A percentile compares a stretch with the other conserved stretches of the same genome.
phyloP scores from a whole-genome alignment of 129 eudicot species.

The Kitagawia praeruptora region DNA sequence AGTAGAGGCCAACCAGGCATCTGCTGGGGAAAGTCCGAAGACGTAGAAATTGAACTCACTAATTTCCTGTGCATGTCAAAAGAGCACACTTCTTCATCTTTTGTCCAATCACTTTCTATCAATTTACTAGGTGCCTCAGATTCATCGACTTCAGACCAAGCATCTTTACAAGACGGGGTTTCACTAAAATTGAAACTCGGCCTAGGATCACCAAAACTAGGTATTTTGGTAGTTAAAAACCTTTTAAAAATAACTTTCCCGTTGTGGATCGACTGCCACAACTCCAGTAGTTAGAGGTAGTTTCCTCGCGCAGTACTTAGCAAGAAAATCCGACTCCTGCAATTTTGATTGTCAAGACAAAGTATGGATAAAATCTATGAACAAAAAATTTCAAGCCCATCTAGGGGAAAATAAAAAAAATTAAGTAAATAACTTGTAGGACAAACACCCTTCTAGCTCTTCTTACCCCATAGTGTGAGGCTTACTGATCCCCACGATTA shows the following conservation, averaged over 20 bases:
- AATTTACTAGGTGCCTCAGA: constrained; percentile 47
- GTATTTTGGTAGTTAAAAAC: constrained; percentile 33
- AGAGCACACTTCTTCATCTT: constrained; percentile 30
- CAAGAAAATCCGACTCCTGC: constrained; percentile 59
- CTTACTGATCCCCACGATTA: constrained; percentile 65
- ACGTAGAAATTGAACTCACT: too few species aligned
- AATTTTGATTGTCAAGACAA: constrained; percentile 8
- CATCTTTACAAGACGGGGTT: constrained; percentile 15
- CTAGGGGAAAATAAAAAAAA: background rate
- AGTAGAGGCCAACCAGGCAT: too few species aligned
- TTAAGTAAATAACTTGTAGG: background rate
- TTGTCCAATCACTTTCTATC: background rate
- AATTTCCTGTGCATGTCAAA: constrained; percentile 19
- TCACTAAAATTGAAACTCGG: constrained; percentile 42
- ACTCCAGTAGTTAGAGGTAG: constrained; percentile 65
- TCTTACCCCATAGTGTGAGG: constrained; percentile 53
- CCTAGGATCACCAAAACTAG: constrained; percentile 68
- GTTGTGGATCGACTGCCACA: constrained; percentile 61
- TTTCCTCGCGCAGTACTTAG: constrained; percentile 76
- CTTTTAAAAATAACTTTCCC: constrained; percentile 78
- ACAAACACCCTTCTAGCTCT: constrained; percentile 1
- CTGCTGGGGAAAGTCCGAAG: too few species aligned
- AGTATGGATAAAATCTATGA: background rate
- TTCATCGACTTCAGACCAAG: constrained; percentile 57
- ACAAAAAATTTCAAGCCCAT: too few species aligned